These are phyloP conservation scores for Annulohypoxylon nitens DNA, from an alignment of 495 filamentous ascomycete genomes.

Conservation along the genomic window DNA sequence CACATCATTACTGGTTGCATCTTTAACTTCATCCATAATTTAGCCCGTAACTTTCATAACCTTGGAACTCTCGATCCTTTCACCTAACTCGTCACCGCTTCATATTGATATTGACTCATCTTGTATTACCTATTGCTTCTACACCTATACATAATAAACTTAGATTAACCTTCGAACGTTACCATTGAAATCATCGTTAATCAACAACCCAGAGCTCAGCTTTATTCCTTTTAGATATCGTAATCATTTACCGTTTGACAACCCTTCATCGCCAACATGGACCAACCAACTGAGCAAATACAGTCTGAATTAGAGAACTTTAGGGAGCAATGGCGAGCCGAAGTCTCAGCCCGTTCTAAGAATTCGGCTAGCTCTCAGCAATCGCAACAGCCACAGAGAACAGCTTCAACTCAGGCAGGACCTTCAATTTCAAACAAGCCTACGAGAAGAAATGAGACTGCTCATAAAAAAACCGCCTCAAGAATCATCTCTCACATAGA, in stretches of 20 bases:
- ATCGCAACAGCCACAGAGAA: constrained; percentile 24
- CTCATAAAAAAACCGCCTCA: constrained; percentile 38
- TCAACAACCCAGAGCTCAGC: constrained; percentile 4
- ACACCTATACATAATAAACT: constrained; percentile 8
- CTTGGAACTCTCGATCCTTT: not conserved
- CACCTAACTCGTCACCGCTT: constrained; percentile 6
- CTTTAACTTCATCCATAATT: constrained; percentile 21
- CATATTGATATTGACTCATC: not conserved
- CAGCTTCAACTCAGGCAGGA: constrained; percentile 23
- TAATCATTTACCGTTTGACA: constrained; percentile 18
- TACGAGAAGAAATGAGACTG: constrained; percentile 44
- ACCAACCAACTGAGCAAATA: constrained; percentile 47
- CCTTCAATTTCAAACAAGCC: constrained; percentile 44
- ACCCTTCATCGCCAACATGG: constrained; percentile 24
- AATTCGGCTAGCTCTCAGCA: constrained; percentile 29
- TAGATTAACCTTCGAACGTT: not conserved
- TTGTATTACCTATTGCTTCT: not conserved
- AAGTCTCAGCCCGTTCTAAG: constrained; percentile 71
- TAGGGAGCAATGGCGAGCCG: constrained; percentile 84
- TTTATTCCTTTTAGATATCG: constrained; percentile 9
- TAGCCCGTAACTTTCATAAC: constrained; percentile 1
- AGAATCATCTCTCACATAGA: constrained; percentile 42
- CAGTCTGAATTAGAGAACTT: constrained; percentile 84
- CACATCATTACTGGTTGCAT: constrained; percentile 22
- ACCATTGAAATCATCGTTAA: constrained; percentile 1